Conservation (phyloP, 805 yeast species). For the Tetrapisispora arboricola region DNA sequence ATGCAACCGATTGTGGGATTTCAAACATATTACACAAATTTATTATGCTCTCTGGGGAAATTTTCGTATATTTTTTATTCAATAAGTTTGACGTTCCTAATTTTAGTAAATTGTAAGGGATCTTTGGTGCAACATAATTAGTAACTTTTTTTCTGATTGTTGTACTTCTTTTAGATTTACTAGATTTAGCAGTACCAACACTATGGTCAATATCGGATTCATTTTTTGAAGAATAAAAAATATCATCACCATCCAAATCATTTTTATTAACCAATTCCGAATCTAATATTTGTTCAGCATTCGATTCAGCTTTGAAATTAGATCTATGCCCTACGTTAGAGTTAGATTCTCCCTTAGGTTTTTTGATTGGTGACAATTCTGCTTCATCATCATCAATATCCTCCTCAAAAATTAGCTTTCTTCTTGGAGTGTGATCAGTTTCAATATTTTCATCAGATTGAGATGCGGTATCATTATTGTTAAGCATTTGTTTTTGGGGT, state of each 20-base stretch:
- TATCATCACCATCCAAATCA: neutral
- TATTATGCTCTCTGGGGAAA: conserved; percentile 35
- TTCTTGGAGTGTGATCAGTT: conserved; percentile 11
- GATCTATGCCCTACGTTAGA: neutral
- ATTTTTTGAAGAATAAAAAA: too few species aligned
- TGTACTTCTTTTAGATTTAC: neutral
- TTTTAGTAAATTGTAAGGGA: neutral
- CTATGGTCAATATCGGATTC: neutral
- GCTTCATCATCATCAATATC: conserved; percentile 13
- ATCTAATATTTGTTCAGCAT: neutral
- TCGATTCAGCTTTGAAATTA: neutral
- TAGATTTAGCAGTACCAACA: neutral
- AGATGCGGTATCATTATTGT: neutral
- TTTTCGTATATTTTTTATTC: conserved; percentile 23
- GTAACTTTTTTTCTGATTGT: neutral
- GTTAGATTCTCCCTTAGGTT: neutral
- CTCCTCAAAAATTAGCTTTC: conserved; percentile 27
- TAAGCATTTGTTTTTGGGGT: neutral
- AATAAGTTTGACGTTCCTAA: conserved; percentile 10
- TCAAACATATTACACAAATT: conserved; percentile 53
- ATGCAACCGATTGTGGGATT: conserved; percentile 44
- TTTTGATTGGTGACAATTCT: conserved; percentile 4
- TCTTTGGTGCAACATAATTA: neutral
- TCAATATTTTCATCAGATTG: conserved; percentile 5
- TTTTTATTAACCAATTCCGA: neutral